Evolutionary conservation across 1,284 basidiomycete genomes (phyloP).

Genomic region (Austropuccinia psidii): DNA sequence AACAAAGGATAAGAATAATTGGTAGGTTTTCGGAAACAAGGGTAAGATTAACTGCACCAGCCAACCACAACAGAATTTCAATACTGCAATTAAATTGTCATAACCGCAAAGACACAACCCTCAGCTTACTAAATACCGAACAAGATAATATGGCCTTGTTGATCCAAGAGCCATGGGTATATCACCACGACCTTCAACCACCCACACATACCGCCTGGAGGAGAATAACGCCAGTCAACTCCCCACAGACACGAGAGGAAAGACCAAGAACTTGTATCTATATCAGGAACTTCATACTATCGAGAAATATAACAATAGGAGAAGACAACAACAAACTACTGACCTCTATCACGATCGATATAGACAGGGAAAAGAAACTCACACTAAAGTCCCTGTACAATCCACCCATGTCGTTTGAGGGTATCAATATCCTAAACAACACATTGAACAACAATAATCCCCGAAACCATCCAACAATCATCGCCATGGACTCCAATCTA

Average conservation of each 20-base stretch:
- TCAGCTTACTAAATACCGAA: neutral
- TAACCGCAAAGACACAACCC: slow-evolving; percentile 17
- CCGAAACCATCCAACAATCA: neutral
- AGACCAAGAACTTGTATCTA: slow-evolving; percentile 1
- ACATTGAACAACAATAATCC: neutral
- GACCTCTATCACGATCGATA: too few relatives aligned
- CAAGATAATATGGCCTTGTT: neutral
- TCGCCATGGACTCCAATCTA: neutral
- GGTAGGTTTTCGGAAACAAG: too few relatives aligned
- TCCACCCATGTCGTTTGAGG: too few relatives aligned
- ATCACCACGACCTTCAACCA: neutral
- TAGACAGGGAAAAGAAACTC: too few relatives aligned
- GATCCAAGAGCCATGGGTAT: neutral
- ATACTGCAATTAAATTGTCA: slow-evolving; percentile 13
- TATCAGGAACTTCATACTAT: too few relatives aligned
- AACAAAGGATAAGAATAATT: too few relatives aligned
- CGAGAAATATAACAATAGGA: too few relatives aligned
- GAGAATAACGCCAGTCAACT: neutral
- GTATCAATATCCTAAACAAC: neutral
- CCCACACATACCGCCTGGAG: neutral
- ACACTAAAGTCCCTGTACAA: too few relatives aligned
- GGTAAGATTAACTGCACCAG: too few relatives aligned
- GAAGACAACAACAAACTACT: too few relatives aligned
- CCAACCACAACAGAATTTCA: too few relatives aligned
- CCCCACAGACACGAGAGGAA: neutral